Percentiles rank a stretch among this genome's conserved stretches.
phyloP scores from a whole-genome alignment of 805 yeast genomes.

The Sugiyamaella mastotermitis region DNA sequence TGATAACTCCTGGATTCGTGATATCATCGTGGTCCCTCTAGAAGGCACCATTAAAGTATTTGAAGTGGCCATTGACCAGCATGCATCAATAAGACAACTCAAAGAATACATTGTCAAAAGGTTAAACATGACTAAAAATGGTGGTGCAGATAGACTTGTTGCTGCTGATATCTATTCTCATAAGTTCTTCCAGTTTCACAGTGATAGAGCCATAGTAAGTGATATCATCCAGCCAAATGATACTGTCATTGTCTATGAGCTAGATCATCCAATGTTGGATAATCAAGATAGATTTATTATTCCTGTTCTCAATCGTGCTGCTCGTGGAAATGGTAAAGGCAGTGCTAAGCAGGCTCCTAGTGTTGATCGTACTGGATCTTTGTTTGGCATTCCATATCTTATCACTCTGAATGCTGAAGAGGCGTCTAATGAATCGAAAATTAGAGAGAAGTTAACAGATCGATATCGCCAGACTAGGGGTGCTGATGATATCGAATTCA shows the following conservation, averaged over 20 bases:
- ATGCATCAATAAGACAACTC: slow-evolving; percentile 58
- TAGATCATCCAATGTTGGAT: slow-evolving; percentile 15
- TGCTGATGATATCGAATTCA: too few relatives aligned
- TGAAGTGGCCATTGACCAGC: slow-evolving; percentile 60
- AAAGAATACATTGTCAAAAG: slow-evolving; percentile 53
- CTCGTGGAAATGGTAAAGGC: slow-evolving; percentile 2
- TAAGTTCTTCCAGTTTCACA: slow-evolving; percentile 66
- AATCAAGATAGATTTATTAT: slow-evolving; percentile 16
- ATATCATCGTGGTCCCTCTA: slow-evolving; percentile 57
- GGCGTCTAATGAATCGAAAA: slow-evolving; percentile 46
- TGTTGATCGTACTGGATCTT: slow-evolving; percentile 12
- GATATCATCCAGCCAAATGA: slow-evolving; percentile 63
- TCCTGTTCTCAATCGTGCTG: slow-evolving; percentile 19
- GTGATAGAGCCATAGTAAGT: slow-evolving; percentile 48
- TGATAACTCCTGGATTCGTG: slow-evolving; percentile 62
- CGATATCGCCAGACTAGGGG: slow-evolving; percentile 19
- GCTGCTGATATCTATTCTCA: slow-evolving; percentile 61
- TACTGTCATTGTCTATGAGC: slow-evolving; percentile 59
- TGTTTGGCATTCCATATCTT: slow-evolving; percentile 76
- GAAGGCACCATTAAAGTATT: slow-evolving; percentile 27
- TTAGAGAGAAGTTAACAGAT: slow-evolving; percentile 47
- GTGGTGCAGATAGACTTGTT: slow-evolving; percentile 35
- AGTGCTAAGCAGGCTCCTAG: slow-evolving; percentile 4
- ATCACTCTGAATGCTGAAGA: slow-evolving; percentile 51
- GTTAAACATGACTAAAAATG: slow-evolving; percentile 15